phyloP scores from a whole-genome alignment of 257 asterid species.

The Salvia hispanica region DNA sequence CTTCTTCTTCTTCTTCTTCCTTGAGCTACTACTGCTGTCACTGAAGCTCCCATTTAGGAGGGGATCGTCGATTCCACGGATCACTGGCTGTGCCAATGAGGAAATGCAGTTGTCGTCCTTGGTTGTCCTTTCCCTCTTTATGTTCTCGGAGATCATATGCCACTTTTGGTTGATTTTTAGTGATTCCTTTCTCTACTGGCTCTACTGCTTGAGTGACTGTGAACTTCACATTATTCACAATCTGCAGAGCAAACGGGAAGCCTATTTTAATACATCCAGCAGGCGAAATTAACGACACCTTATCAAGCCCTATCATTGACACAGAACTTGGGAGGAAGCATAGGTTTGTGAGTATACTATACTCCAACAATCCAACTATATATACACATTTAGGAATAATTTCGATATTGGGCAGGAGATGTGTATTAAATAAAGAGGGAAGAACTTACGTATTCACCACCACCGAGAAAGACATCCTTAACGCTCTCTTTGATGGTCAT shows the following conservation, averaged over 20 bases:
- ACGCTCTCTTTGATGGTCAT: conserved; percentile 91
- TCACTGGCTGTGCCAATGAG: conserved; percentile 48
- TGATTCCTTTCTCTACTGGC: conserved; percentile 93
- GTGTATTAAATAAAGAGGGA: not conserved
- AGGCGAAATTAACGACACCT: not conserved
- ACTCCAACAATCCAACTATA: not conserved
- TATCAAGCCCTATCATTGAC: not conserved
- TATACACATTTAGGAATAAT: not conserved
- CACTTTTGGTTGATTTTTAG: conserved; percentile 68
- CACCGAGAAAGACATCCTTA: conserved; percentile 82
- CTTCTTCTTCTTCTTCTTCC: conserved; percentile 83
- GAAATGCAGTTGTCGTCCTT: conserved; percentile 72
- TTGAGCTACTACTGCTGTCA: conserved; percentile 57
- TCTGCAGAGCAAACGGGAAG: conserved; percentile 44
- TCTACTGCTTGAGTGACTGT: conserved; percentile 93
- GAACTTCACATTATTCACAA: conserved; percentile 90
- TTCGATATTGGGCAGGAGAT: not conserved
- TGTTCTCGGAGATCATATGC: conserved; percentile 80
- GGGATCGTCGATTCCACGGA: conserved; percentile 92
- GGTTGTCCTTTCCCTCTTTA: conserved; percentile 68
- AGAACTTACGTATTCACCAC: conserved; percentile 84
- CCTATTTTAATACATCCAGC: not conserved
- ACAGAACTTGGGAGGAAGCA: not conserved
- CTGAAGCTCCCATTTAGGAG: conserved; percentile 88
- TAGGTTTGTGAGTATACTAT: not conserved